A percentile compares a stretch with the other conserved stretches of the same genome.
phyloP scores from a whole-genome alignment of 2,329 filamentous ascomycete genomes.

The Cercospora zeina region DNA sequence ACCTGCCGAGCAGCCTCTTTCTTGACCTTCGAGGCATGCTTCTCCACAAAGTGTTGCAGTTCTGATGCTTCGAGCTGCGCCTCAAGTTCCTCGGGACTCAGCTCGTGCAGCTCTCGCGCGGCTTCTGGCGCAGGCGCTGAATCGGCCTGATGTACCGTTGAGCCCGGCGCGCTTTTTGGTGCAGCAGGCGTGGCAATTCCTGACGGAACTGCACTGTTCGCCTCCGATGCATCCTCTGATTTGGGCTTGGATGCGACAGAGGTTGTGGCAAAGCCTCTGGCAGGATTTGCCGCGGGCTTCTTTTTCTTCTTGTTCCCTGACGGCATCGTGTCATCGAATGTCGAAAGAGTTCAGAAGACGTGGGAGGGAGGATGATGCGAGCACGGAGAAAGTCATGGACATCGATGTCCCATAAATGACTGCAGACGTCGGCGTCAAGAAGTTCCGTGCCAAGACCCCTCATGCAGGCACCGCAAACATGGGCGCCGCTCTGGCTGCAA shows the following conservation, averaged over 20 bases:
- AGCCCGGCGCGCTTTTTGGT: constrained; percentile 29
- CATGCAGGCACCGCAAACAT: constrained; percentile 18
- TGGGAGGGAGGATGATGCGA: background rate
- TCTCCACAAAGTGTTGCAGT: constrained; percentile 83
- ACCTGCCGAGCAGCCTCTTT: constrained; percentile 77
- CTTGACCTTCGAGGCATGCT: constrained; percentile 73
- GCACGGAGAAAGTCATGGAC: constrained; percentile 8
- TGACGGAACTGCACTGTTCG: constrained; percentile 34
- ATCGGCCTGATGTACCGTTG: constrained; percentile 34
- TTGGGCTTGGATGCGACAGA: constrained; percentile 75
- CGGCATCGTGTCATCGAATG: constrained; percentile 27
- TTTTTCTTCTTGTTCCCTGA: constrained; percentile 68
- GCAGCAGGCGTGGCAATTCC: constrained; percentile 35
- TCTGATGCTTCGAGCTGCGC: constrained; percentile 86
- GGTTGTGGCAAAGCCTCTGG: constrained; percentile 89
- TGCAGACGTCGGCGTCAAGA: constrained; percentile 11
- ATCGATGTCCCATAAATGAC: constrained; percentile 4
- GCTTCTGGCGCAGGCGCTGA: constrained; percentile 19
- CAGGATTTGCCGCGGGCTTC: constrained; percentile 83
- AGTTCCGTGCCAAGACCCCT: constrained; percentile 8
- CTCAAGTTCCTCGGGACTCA: constrained; percentile 87
- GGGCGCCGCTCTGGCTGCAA: constrained; percentile 22
- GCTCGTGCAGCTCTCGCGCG: constrained; percentile 48
- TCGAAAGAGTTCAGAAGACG: constrained; percentile 3
- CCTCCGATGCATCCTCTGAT: constrained; percentile 39